Conservation (phyloP, 768 basidiomycete genomes). For the Suillus plorans region DNA sequence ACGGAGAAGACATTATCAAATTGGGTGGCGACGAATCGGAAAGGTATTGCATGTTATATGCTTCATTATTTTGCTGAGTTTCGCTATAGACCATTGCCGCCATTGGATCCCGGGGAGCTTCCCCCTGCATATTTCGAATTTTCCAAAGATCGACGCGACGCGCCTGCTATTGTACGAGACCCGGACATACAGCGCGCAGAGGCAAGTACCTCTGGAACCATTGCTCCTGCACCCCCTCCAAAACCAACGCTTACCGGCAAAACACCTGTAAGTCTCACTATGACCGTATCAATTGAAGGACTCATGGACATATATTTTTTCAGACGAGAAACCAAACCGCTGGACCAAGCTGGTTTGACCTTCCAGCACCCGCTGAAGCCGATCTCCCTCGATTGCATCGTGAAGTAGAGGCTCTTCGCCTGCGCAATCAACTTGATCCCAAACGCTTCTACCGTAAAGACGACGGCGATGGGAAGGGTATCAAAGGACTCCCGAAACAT, state of each 20-base stretch:
- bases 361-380: constrained; percentile 78
- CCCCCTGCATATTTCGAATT: constrained; percentile 66
- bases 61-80: constrained; percentile 5
- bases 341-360: constrained; percentile 84
- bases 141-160: constrained; percentile 40
- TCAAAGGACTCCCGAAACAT: constrained; percentile 83
- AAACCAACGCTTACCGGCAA: constrained; percentile 50
- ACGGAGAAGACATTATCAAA: constrained; percentile 56
- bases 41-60: constrained; percentile 30
- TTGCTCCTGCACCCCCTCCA: constrained; percentile 58
- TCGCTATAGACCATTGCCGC: constrained; percentile 53
- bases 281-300: neutral
- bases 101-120: constrained; percentile 62
- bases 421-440: constrained; percentile 87
- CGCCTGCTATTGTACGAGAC: constrained; percentile 53
- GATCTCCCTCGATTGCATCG: constrained; percentile 78
- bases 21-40: constrained; percentile 39
- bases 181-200: constrained; percentile 57
- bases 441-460: constrained; percentile 91
- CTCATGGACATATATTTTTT: neutral
- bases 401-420: constrained; percentile 84
- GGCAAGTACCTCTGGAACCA: constrained; percentile 47
- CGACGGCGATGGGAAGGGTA: constrained; percentile 80
- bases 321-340: constrained; percentile 73
- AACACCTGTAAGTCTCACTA: constrained; percentile 54